A percentile compares a stretch with the other conserved stretches of the same genome.
These are phyloP conservation scores for Gracilariopsis chorda DNA, from an alignment of 23 red algal species.

Conservation along the genomic window DNA sequence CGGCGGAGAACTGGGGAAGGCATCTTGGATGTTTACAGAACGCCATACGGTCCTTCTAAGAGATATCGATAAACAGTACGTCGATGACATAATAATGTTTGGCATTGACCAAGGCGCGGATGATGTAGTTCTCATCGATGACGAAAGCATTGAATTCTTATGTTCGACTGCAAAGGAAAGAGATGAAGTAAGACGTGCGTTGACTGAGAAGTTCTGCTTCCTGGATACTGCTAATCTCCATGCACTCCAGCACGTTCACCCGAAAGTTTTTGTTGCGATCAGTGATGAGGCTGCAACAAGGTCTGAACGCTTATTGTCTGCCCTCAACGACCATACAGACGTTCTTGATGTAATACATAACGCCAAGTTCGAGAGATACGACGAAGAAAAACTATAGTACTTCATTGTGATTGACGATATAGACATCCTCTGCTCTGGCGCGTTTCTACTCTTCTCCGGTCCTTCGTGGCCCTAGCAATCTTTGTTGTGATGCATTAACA, in stretches of 20 bases:
- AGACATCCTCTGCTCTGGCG: too few relatives aligned
- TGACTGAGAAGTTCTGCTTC: neutral
- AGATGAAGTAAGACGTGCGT: neutral
- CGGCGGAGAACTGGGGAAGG: conserved; percentile 32
- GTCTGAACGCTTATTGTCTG: neutral
- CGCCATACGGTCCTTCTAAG: conserved; percentile 8
- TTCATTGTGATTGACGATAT: too few relatives aligned
- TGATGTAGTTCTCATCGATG: conserved; percentile 5
- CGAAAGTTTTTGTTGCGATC: neutral
- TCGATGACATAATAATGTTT: conserved; percentile 32
- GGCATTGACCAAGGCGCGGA: conserved; percentile 40
- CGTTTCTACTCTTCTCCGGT: too few relatives aligned
- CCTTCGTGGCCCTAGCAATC: too few relatives aligned
- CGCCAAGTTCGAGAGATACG: neutral
- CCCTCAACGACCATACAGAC: conserved; percentile 28
- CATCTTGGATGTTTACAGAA: conserved; percentile 19
- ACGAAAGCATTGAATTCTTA: conserved; percentile 9
- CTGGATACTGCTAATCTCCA: neutral
- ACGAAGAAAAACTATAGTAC: too few relatives aligned
- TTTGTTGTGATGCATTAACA: too few relatives aligned
- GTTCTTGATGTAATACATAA: conserved; percentile 35
- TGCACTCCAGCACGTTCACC: neutral
- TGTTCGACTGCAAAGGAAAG: neutral
- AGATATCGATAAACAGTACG: neutral
- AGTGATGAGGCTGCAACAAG: neutral